phyloP scores from a whole-genome alignment of 371 early-diverging fungal genomes.

The Chytridiales sp. region DNA sequence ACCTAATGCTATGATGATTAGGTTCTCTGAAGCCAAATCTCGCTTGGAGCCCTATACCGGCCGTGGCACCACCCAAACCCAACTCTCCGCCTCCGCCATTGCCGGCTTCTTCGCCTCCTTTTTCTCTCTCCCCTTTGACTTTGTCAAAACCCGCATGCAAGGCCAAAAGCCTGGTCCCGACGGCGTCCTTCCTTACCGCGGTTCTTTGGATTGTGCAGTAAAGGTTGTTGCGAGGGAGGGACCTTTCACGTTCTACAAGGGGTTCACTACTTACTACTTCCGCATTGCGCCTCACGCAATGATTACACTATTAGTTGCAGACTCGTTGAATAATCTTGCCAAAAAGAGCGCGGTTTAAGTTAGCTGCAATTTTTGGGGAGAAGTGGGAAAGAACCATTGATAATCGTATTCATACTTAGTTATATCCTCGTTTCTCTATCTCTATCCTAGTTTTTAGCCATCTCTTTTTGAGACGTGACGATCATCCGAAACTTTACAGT shows the following conservation, averaged over 20 bases:
- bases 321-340: conserved; percentile 28
- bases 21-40: conserved; percentile 40
- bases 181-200: conserved; percentile 40
- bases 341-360: no score
- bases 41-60: conserved; percentile 37
- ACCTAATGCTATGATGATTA: no score
- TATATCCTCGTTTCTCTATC: no score
- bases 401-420: no score
- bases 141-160: conserved; percentile 49
- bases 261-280: conserved; percentile 48
- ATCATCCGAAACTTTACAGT: no score
- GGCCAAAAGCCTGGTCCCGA: conserved; percentile 37
- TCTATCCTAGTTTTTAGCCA: no score
- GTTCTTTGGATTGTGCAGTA: conserved; percentile 43
- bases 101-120: conserved; percentile 51
- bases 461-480: no score
- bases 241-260: conserved; percentile 43
- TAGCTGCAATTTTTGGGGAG: no score
- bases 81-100: conserved; percentile 40
- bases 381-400: no score
- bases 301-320: conserved; percentile 39
- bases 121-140: conserved; percentile 50
- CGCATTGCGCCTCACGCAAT: conserved; percentile 50
- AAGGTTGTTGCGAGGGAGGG: conserved; percentile 44
- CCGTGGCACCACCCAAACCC: conserved; percentile 22